Conservation (phyloP, 345 rosid genomes). For the Citrus sp. region DNA sequence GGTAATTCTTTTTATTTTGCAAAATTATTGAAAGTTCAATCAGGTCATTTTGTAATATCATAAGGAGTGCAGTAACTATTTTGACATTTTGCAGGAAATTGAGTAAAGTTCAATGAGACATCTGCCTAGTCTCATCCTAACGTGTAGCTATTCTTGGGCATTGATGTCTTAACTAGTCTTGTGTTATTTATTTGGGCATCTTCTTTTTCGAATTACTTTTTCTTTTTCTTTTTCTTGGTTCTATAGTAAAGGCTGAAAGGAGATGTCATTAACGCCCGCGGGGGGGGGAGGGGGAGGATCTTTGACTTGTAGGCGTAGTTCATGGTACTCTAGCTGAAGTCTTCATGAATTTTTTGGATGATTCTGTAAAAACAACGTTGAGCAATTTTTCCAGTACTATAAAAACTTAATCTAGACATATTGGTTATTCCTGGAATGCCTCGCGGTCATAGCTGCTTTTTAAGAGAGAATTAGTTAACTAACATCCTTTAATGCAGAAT, state of each 20-base stretch:
- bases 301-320: not conserved
- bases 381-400: not conserved
- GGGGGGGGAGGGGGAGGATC: too few relatives aligned
- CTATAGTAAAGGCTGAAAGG: not conserved
- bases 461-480: not conserved
- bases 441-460: not conserved
- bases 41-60: too few relatives aligned
- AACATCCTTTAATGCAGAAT: conserved; percentile 39
- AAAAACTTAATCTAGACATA: not conserved
- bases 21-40: too few relatives aligned
- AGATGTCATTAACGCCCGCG: too few relatives aligned
- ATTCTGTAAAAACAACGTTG: not conserved
- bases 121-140: too few relatives aligned
- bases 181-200: not conserved
- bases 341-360: not conserved
- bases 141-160: not conserved
- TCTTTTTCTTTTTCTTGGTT: not conserved
- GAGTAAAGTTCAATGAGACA: too few relatives aligned
- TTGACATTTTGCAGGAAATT: too few relatives aligned
- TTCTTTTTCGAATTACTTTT: not conserved
- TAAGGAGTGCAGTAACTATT: too few relatives aligned
- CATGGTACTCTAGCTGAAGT: not conserved
- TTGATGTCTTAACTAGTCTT: not conserved
- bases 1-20: too few relatives aligned
- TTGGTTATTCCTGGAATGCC: not conserved